Evolutionary conservation across 2,329 filamentous ascomycete species (phyloP), one percentile per base, ranked within the genome.

Genomic region (Geoglossum cookeanum): DNA sequence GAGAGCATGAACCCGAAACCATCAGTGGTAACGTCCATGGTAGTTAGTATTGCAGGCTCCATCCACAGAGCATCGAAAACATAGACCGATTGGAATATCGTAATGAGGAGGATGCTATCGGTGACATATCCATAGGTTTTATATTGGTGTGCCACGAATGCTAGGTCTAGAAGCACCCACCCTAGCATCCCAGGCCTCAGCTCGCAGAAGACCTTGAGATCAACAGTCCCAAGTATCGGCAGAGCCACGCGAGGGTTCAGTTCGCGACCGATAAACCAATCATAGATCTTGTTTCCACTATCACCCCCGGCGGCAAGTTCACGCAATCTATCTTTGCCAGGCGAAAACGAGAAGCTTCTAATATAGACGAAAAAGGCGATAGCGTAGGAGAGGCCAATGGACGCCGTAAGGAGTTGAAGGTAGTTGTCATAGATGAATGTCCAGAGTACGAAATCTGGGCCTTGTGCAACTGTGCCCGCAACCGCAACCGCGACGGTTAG

Each of bases 211-310:
- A 83, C 77, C 71, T 96, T 96, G 70, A 97, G 84, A 66, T 97
- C 91, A 55, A 96, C 77, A 63, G 88, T 85, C 59, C 88, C 87
- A 61, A 95, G 76, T 54, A 94, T 68, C 1, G 89, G 89, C 29
- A 95, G 72, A 0, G 77, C 80, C 59, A 94, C 70, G 54, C 90
- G 87, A 2, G 91, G 91, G 71, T 97, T 97, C 60, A 97, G 81
- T 70, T 97, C 91, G 32, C 91, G 86, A 22, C 91, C 91, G 62
- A 97, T 96, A 72, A 89, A 97, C 81, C 88, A 97, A 70, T 97
- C 91, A 69, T 97, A 96, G 42, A 96, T 71, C 61, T 88, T 72
- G 69, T 94, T 96, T 58, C 89, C 90, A 1, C 81, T 82, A 66
- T 85, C 79, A 15, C 89, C 90, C 48, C 90, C 89, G 1, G 80